phyloP scores from a whole-genome alignment of 2,329 filamentous ascomycete genomes.

The Mycosphaerella arachidis region DNA sequence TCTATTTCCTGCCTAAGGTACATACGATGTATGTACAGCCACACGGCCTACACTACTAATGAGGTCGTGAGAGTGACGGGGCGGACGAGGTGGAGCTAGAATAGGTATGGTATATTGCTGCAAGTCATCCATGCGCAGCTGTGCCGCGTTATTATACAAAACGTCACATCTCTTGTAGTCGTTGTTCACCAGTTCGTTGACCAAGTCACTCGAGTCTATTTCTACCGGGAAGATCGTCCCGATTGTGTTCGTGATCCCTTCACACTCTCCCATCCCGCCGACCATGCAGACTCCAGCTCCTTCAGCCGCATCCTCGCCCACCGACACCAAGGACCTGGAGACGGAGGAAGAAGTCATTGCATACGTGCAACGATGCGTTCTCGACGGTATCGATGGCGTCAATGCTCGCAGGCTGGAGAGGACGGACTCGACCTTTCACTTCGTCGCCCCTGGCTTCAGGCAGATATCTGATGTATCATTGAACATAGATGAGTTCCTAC shows the following conservation, averaged over 20 bases:
- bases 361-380: neutral
- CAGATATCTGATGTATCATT: neutral
- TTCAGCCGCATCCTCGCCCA: neutral
- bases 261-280: neutral
- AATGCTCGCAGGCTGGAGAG: neutral
- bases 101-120: neutral
- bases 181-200: neutral
- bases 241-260: no score
- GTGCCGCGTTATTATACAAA: neutral
- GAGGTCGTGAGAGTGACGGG: no score
- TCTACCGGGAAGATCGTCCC: no score
- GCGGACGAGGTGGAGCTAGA: no score
- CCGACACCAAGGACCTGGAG: neutral
- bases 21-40: no score
- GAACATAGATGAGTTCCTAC: neutral
- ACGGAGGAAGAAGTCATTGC: neutral
- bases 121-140: neutral
- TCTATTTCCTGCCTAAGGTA: neutral
- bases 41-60: no score
- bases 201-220: neutral
- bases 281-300: neutral
- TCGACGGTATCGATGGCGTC: neutral
- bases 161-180: neutral
- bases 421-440: neutral
- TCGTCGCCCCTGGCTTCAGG: neutral